Evolutionary conservation across 805 yeast species (phyloP), one percentile per base, ranked within the genome.

Genomic region (Cyberlindnera petersonii): DNA sequence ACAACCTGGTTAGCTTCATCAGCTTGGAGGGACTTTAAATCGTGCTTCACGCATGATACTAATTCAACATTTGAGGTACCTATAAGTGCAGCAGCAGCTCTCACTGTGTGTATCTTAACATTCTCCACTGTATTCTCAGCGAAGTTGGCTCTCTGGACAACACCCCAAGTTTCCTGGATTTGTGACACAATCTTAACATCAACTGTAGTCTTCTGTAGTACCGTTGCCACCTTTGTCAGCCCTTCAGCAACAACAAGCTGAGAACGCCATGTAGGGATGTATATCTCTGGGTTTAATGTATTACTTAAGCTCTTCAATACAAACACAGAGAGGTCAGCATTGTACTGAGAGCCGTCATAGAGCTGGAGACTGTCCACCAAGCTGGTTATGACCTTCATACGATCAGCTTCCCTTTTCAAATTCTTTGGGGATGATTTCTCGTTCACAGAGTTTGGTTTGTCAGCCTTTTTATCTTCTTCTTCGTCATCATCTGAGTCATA

Each of bases 241-340:
- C 66, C 62, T 35, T 74, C 78, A 46, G 65, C 69, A 15, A 63
- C 60, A 1, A 69, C 66, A 2, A 70, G 42, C 47, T 77, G 76
- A 2, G 81, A 68, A 48, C 82, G 70, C 91, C 91, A 83, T 1
- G 86, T 73, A 35, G 64, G 63, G 1, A 65, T 50, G 27, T 50
- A 53, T 37, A 24, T 60, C 32, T 17, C 35, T 37, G 37, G 56
- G 32, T 38, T 55, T 43, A 21, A 57, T 61, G 56, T 68, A 48
- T 4, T 41, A 31, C 5, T 40, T 35, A 38, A 62, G 44, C 26
- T 55, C 31, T 9, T 49, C 46, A 44, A 64, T 3, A 66, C 55
- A 42, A 69, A 65, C 1, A 42, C 22, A 3, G 65, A 34, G 10
- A 62, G 33, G 0, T 43, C 50, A 6, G 24, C 19, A 18, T 55